A percentile compares a stretch with the other conserved stretches of the same genome.
phyloP scores from a whole-genome alignment of 2,329 filamentous ascomycete genomes.

The Aspergillus sp. region DNA sequence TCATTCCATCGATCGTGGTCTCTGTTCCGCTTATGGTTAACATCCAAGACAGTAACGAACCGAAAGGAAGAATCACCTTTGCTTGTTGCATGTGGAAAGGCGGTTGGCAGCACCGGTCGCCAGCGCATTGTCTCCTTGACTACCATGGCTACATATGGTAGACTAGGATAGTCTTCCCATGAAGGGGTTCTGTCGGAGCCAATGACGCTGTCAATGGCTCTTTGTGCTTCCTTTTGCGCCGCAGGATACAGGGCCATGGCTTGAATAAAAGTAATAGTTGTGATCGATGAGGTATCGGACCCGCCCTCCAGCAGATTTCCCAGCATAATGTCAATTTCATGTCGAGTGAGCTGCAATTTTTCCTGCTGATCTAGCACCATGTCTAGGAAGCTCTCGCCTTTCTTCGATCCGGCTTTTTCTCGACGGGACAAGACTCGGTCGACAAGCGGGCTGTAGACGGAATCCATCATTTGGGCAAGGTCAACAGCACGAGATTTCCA shows the following conservation, averaged over 20 bases:
- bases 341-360: constrained; percentile 23
- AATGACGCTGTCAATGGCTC: constrained; percentile 44
- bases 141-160: constrained; percentile 40
- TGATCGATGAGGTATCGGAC: constrained; percentile 33
- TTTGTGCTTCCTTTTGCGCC: constrained; percentile 34
- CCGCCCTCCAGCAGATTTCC: constrained; percentile 26
- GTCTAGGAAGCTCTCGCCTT: constrained; percentile 32
- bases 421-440: constrained; percentile 28
- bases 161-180: constrained; percentile 21
- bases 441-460: constrained; percentile 33
- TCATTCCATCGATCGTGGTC: constrained; percentile 31
- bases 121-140: constrained; percentile 52
- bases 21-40: neutral
- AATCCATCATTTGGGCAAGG: constrained; percentile 36
- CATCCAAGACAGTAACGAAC: too few relatives aligned
- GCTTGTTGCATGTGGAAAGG: constrained; percentile 9
- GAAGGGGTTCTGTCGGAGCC: constrained; percentile 43
- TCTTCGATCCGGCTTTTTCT: constrained; percentile 7
- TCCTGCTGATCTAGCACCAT: constrained; percentile 31
- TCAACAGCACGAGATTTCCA: constrained; percentile 30
- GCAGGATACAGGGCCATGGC: constrained; percentile 8
- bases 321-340: constrained; percentile 35
- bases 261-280: constrained; percentile 24
- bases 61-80: constrained; percentile 1
- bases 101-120: constrained; percentile 32